phyloP scores from a whole-genome alignment of 345 rosid genomes.

The Stellera chamaejasme region DNA sequence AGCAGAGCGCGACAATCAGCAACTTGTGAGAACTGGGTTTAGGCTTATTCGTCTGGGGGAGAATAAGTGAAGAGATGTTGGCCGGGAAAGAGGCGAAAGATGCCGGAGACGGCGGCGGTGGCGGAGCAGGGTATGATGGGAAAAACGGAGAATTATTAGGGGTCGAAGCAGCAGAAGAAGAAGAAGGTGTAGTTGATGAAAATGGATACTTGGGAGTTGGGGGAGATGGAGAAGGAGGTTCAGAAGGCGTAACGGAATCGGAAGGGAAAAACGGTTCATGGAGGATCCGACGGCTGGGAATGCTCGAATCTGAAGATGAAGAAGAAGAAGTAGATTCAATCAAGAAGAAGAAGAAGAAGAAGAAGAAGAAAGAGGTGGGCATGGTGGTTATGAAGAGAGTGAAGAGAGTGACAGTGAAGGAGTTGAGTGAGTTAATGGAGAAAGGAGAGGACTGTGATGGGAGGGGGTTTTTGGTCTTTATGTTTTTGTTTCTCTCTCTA shows the following conservation, averaged over 20 bases:
- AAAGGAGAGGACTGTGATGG: slow-evolving; percentile 10
- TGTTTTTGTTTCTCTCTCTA: too few relatives aligned
- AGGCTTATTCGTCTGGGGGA: slow-evolving; percentile 50
- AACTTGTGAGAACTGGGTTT: slow-evolving; percentile 38
- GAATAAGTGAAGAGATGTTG: slow-evolving; percentile 76
- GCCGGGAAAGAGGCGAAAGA: slow-evolving; percentile 84
- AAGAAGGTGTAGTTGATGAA: background rate
- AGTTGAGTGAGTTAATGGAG: slow-evolving; percentile 1
- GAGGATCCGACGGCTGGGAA: slow-evolving; percentile 53
- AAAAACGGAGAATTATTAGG: slow-evolving; percentile 60
- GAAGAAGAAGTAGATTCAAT: slow-evolving; percentile 14
- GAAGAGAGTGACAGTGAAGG: slow-evolving; percentile 9
- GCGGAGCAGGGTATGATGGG: slow-evolving; percentile 61
- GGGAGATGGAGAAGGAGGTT: slow-evolving; percentile 33
- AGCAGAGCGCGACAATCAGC: slow-evolving; percentile 38
- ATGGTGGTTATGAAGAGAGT: slow-evolving; percentile 26
- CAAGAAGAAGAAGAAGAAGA: slow-evolving; percentile 21
- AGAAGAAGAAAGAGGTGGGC: slow-evolving; percentile 14
- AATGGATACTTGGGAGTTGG: slow-evolving; percentile 48
- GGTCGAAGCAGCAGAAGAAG: slow-evolving; percentile 33
- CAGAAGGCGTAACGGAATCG: slow-evolving; percentile 36
- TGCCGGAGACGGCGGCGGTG: slow-evolving; percentile 71
- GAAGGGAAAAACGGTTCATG: slow-evolving; percentile 65
- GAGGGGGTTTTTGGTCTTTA: slow-evolving; percentile 3
- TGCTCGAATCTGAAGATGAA: slow-evolving; percentile 6